Conservation (phyloP, 2,329 filamentous ascomycete species). For the Ceratocystis cubensis region DNA sequence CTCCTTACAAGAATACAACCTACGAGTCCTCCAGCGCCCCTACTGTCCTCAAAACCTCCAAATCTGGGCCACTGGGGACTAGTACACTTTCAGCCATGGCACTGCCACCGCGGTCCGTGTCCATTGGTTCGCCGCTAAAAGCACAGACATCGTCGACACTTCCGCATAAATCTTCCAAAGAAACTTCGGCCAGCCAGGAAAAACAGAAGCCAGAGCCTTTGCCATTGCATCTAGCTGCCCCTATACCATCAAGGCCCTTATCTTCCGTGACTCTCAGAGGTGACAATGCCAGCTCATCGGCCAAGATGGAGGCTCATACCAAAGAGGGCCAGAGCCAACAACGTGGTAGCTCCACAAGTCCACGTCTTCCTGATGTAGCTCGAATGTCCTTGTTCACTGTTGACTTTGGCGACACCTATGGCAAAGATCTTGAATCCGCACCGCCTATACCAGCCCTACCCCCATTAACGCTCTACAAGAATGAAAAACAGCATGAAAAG, state of each 20-base stretch:
- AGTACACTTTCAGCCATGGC: neutral
- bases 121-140: neutral
- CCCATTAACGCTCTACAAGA: conserved; percentile 8
- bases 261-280: neutral
- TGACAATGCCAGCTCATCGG: neutral
- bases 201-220: conserved; percentile 1
- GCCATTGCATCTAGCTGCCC: neutral
- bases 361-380: conserved; percentile 44
- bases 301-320: neutral
- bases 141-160: neutral
- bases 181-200: neutral
- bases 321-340: neutral
- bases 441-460: conserved; percentile 25
- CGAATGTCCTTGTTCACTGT: conserved; percentile 49
- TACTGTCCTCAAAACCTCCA: neutral
- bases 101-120: neutral
- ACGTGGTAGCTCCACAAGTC: conserved; percentile 38
- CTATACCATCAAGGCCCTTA: neutral
- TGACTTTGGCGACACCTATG: conserved; percentile 39
- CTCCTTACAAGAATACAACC: neutral
- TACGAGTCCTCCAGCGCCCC: neutral
- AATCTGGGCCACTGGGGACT: neutral
- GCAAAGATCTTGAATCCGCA: conserved; percentile 24
- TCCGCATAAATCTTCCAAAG: neutral
- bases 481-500: conserved; percentile 10